Conservation (phyloP, 176 grass and related monocot species). For the Juncus effusus region DNA sequence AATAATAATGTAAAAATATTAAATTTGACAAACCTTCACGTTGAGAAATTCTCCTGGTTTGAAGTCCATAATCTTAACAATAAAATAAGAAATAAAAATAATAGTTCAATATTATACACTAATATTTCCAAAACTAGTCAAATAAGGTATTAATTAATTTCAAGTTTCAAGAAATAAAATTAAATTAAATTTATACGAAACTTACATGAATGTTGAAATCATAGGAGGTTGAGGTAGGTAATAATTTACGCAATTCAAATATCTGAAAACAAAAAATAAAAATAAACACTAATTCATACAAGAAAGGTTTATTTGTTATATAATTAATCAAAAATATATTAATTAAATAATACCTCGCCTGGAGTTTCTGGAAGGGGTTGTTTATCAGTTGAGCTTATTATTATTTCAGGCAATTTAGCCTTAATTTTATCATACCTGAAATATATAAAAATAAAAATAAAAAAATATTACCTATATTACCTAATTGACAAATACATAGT, state of each 20-base stretch:
- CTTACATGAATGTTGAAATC: slow-evolving; percentile 99
- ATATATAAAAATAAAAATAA: neutral
- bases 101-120: slow-evolving; percentile 4
- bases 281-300: slow-evolving; percentile 11
- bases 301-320: neutral
- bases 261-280: slow-evolving; percentile 49
- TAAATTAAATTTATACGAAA: slow-evolving; percentile 21
- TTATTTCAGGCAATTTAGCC: slow-evolving; percentile 46
- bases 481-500: neutral
- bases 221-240: slow-evolving; percentile 79
- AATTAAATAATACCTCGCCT: slow-evolving; percentile 46
- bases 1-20: neutral
- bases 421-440: slow-evolving; percentile 56
- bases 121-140: neutral
- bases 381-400: slow-evolving; percentile 72
- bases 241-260: slow-evolving; percentile 90
- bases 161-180: neutral
- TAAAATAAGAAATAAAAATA: slow-evolving; percentile 1
- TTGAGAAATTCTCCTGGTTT: slow-evolving; percentile 98
- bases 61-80: slow-evolving; percentile 88
- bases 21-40: slow-evolving; percentile 60
- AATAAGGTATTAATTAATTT: slow-evolving; percentile 3
- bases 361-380: slow-evolving; percentile 92
- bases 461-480: too few relatives aligned
- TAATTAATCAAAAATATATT: too few relatives aligned